Evolutionary conservation across 331 rosid genomes (phyloP), one percentile per base, ranked within the genome.

Genomic region (Arachis monticola): DNA sequence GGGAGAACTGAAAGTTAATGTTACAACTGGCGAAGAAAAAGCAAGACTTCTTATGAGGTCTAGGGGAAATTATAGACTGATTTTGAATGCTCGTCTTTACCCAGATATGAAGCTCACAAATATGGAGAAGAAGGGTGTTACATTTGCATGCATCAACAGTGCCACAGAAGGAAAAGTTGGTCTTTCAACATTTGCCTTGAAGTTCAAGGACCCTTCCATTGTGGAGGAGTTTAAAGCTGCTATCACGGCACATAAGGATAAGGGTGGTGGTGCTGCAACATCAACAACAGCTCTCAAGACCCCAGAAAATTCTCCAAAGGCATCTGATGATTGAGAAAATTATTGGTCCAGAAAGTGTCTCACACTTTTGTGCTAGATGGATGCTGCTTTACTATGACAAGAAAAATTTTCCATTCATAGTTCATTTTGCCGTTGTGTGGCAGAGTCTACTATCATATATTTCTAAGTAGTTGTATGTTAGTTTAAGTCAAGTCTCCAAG

Each of bases 111-210:
- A 88, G 84, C 92, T 92, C 66, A 80, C 94, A 32, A 82, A 86
- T 69, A 94, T 94, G 99, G 97, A 94, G 13, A 94, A 92, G 85
- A 92, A 82, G 77, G 99, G 99, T 44, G 85, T 94, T 8, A 90
- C 99, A 6, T 94, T 94, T 86, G 96, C 97, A 50, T 94, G 99
- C 88, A 51, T 93, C 80, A 93, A 93, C 77, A 93, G 98, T 72
- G 82, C 91, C 2, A 87, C 82, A 48, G 99, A 94, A 68, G 92
- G 85, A 51, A 83, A 87, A 44, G 87, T 68, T 13, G 86, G 93
- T 41, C 89, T 94, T 69, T 87, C 99, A 13, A 94, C 97, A 46
- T 83, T 87, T 79, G 99, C 97, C 58, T 83, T 94, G 88, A 94
- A 90, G 82, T 94, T 94, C 93, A 92, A 86, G 79, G 99, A 94